phyloP scores from a whole-genome alignment of 768 basidiomycete species.

The Termitomyces sp. region DNA sequence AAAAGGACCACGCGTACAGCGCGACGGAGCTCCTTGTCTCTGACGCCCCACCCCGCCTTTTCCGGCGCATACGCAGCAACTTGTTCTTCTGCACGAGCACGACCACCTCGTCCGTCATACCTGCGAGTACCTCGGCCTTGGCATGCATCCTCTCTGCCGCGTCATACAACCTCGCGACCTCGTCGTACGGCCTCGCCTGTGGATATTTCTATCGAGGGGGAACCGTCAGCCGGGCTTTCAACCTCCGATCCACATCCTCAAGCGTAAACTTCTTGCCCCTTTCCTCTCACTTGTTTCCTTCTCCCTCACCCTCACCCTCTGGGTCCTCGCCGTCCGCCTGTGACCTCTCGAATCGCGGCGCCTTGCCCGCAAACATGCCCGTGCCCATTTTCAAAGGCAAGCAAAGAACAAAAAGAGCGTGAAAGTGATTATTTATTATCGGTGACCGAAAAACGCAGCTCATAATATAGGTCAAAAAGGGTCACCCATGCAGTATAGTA shows the following conservation, averaged over 20 bases:
- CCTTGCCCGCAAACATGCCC: slow-evolving; percentile 17
- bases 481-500: too few species aligned
- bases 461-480: too few species aligned
- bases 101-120: slow-evolving; percentile 88
- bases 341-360: slow-evolving; percentile 9
- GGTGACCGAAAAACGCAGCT: too few species aligned
- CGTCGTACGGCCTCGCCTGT: slow-evolving; percentile 56
- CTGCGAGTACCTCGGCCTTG: slow-evolving; percentile 34
- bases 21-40: slow-evolving; percentile 38
- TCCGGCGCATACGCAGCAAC: slow-evolving; percentile 93
- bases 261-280: slow-evolving; percentile 38
- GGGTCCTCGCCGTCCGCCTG: slow-evolving; percentile 1
- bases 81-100: slow-evolving; percentile 89
- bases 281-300: too few species aligned
- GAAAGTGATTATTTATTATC: too few species aligned
- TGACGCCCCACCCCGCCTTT: too few species aligned
- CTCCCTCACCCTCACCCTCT: not conserved
- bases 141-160: slow-evolving; percentile 55
- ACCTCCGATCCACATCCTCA: slow-evolving; percentile 48
- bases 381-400: too few species aligned
- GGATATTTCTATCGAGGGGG: not conserved
- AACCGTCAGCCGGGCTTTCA: slow-evolving; percentile 29
- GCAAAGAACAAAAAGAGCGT: too few species aligned
- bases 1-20: slow-evolving; percentile 68
- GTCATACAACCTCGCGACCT: slow-evolving; percentile 77